Conservation (phyloP, 2,329 filamentous ascomycete species). For the Graphiopsis chlorocephala region DNA sequence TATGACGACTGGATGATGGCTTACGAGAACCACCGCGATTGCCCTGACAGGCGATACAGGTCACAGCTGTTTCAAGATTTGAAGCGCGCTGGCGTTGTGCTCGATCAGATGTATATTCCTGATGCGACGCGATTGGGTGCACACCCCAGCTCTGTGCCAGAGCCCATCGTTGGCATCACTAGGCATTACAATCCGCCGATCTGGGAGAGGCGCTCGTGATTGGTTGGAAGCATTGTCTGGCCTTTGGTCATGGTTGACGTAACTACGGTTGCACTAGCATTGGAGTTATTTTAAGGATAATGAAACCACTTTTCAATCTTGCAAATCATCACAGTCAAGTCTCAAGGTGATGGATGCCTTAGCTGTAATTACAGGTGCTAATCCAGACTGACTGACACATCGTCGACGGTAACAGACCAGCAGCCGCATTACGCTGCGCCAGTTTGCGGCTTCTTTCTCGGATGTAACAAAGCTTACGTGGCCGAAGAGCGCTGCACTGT, state of each 20-base stretch:
- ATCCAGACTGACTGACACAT: neutral
- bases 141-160: neutral
- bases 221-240: neutral
- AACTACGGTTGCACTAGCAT: neutral
- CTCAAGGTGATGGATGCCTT: neutral
- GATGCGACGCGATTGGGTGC: neutral
- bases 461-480: neutral
- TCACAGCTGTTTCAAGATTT: neutral
- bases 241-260: neutral
- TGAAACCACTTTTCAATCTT: neutral
- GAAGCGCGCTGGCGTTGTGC: neutral
- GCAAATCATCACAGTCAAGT: neutral
- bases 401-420: neutral
- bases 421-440: neutral
- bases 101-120: neutral
- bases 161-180: neutral
- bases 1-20: slow-evolving; percentile 3
- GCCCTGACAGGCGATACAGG: neutral
- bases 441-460: neutral
- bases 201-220: neutral
- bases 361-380: neutral
- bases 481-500: neutral
- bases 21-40: slow-evolving; percentile 7
- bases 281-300: neutral
- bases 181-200: neutral